Percentiles rank a stretch among this genome's conserved stretches.
phyloP scores from a whole-genome alignment of 1,139 yeast species.

The Pichia sp. region DNA sequence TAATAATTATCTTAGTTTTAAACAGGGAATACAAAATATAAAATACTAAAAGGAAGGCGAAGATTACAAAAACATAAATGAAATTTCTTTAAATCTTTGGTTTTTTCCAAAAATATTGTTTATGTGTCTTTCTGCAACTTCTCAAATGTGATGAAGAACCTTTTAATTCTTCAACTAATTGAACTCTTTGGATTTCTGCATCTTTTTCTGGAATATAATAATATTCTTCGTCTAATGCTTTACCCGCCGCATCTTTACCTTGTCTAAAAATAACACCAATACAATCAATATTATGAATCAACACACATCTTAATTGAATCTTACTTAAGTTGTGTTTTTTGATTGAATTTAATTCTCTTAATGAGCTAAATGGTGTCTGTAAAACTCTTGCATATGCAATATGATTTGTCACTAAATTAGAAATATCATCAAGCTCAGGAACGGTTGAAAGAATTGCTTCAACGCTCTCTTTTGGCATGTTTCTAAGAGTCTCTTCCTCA shows the following conservation, averaged over 20 bases:
- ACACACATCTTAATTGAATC: slow-evolving; percentile 33
- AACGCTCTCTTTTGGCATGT: slow-evolving; percentile 19
- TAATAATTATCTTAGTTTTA: neutral
- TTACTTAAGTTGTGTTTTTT: slow-evolving; percentile 33
- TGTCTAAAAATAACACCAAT: slow-evolving; percentile 80
- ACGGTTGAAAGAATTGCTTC: slow-evolving; percentile 24
- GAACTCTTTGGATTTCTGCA: slow-evolving; percentile 58
- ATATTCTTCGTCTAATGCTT: slow-evolving; percentile 86
- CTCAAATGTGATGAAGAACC: slow-evolving; percentile 66
- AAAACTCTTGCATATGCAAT: slow-evolving; percentile 84
- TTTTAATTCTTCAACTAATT: slow-evolving; percentile 65
- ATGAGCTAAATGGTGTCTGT: slow-evolving; percentile 59
- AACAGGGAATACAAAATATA: neutral
- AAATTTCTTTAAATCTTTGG: slow-evolving; percentile 34
- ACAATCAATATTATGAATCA: slow-evolving; percentile 45
- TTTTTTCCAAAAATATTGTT: slow-evolving; percentile 84
- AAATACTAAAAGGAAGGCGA: neutral
- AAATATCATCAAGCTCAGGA: slow-evolving; percentile 43
- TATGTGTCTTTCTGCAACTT: slow-evolving; percentile 87
- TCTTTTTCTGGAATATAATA: slow-evolving; percentile 85
- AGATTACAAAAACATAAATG: neutral
- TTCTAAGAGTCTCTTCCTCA: slow-evolving; percentile 16
- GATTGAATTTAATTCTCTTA: slow-evolving; percentile 60
- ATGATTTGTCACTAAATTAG: slow-evolving; percentile 69
- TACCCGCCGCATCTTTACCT: slow-evolving; percentile 96